A percentile compares a stretch with the other conserved stretches of the same genome.
These are phyloP conservation scores for Fusarium xyrophilum DNA, from an alignment of 2,329 filamentous ascomycete genomes.

Conservation along the genomic window DNA sequence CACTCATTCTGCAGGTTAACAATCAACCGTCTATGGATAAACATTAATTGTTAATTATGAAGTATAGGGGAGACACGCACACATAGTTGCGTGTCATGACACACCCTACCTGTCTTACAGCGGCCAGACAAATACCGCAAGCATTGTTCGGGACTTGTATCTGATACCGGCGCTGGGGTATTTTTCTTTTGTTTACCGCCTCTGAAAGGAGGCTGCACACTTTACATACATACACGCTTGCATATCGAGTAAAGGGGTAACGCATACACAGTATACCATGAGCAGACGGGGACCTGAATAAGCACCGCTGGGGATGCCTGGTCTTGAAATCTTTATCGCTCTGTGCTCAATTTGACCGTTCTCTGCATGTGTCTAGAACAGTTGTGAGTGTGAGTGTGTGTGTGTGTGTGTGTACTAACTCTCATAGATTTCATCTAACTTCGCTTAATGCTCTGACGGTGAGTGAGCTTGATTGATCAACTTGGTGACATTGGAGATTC, in stretches of 20 bases:
- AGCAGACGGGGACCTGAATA: slow-evolving; percentile 26
- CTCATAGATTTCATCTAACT: neutral
- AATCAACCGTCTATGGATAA: slow-evolving; percentile 9
- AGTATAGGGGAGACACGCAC: neutral
- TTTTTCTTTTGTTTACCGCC: slow-evolving; percentile 18
- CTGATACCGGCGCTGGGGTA: slow-evolving; percentile 32
- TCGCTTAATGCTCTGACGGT: slow-evolving; percentile 3
- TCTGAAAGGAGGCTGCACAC: slow-evolving; percentile 11
- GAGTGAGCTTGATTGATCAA: slow-evolving; percentile 5
- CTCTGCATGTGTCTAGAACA: neutral
- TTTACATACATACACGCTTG: slow-evolving; percentile 25
- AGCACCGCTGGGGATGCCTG: slow-evolving; percentile 7
- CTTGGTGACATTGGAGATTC: neutral
- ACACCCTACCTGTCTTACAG: slow-evolving; percentile 12
- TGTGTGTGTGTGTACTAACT: neutral
- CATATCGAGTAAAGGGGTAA: slow-evolving; percentile 14
- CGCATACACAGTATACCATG: slow-evolving; percentile 30
- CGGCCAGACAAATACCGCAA: slow-evolving; percentile 19
- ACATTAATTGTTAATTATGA: slow-evolving; percentile 26
- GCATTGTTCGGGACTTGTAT: slow-evolving; percentile 18
- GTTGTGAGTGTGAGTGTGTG: neutral
- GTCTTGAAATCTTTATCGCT: neutral
- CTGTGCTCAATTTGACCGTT: neutral
- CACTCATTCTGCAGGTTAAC: slow-evolving; percentile 21
- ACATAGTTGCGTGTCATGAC: slow-evolving; percentile 5